These are phyloP conservation scores for Bolboschoenoplectus hybrid DNA, from an alignment of 202 grass and related monocot genomes.

Conservation along the genomic window DNA sequence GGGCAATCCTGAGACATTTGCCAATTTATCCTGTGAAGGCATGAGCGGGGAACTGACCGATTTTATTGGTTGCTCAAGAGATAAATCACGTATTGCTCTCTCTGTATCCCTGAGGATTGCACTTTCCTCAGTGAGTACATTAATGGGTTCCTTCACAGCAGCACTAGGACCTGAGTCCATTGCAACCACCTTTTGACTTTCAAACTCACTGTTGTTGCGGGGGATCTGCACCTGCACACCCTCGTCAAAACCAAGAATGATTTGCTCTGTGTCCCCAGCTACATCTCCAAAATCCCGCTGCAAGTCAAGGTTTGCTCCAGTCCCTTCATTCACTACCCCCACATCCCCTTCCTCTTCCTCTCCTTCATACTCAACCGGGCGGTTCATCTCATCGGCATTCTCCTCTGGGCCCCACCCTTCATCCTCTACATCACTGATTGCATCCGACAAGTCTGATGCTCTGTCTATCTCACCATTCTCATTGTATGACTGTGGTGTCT, in stretches of 20 bases:
- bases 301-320: constrained; percentile 65
- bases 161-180: constrained; percentile 40
- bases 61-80: constrained; percentile 49
- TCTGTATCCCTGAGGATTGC: constrained; percentile 59
- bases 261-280: constrained; percentile 59
- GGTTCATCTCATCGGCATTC: constrained; percentile 57
- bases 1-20: constrained; percentile 54
- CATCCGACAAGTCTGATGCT: constrained; percentile 48
- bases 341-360: constrained; percentile 61
- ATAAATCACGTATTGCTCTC: constrained; percentile 57
- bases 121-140: constrained; percentile 36
- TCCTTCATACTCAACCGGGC: constrained; percentile 72
- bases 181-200: constrained; percentile 57
- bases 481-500: constrained; percentile 69
- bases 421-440: constrained; percentile 57
- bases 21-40: constrained; percentile 34
- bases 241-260: constrained; percentile 94
- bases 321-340: constrained; percentile 62
- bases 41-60: constrained; percentile 42
- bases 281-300: constrained; percentile 57
- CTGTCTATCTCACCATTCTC: constrained; percentile 45
- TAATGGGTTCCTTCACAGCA: constrained; percentile 27
- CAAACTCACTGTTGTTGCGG: constrained; percentile 58
- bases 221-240: constrained; percentile 91
- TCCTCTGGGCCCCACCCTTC: constrained; percentile 64